Base-by-base conservation (phyloP, 805 yeast species). In the Starmerella asiatica region DNA sequence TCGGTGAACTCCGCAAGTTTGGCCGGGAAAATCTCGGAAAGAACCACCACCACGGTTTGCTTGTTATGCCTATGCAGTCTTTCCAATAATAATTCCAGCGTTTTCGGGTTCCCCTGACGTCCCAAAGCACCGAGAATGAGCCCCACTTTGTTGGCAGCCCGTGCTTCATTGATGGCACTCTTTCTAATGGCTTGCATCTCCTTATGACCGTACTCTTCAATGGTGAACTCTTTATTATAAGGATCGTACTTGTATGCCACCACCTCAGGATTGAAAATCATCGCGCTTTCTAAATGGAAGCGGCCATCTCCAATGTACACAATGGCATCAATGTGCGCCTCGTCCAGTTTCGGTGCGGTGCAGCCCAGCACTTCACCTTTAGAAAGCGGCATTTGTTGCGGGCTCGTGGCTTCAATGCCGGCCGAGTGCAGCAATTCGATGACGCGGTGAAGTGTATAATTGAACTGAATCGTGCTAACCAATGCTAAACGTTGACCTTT, bases 341-440 rank as follows among this genome's bases (percentile, higher is more conserved):
- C 29, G 20, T 44, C 43, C 31, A 91, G 61, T 44, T 81, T 64
- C 20, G 94, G 88, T 1, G 96, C 84, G 0, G 98, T 91, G 58
- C 98, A 91, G 0, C 98, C 98, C 14, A 91, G 64, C 0, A 91
- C 94, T 57, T 91, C 98, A 40, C 97, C 98, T 53, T 82, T 84
- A 1, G 96, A 85, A 4, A 91, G 61, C 0, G 98, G 98, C 67
- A 72, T 73, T 9, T 83, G 80, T 56, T 91, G 98, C 0, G 98
- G 97, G 1, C 97, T 79, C 4, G 75, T 68, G 2, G 81, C 67
- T 52, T 71, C 73, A 7, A 86, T 61, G 27, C 69, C 67, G 8
- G 58, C 58, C 9, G 61, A 62, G 1, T 48, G 46, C 30, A 54
- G 45, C 42, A 70, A 74, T 32, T 71, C 73, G 47, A 73, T 71